Base-by-base conservation (phyloP, 176 grass and related monocot species). In the Triticum dicoccoides region DNA sequence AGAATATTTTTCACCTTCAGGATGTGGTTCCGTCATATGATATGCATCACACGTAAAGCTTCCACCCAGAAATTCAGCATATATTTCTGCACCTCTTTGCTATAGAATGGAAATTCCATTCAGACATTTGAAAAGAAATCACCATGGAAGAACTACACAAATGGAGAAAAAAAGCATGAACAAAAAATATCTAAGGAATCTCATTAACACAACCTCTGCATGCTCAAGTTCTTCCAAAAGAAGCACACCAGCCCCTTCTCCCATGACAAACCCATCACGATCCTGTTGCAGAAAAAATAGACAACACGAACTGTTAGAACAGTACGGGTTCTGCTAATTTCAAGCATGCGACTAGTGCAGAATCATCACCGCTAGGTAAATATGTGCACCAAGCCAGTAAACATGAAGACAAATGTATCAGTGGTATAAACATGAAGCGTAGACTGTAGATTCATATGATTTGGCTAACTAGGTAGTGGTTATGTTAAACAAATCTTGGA, bases 251-350 rank as follows among this genome's bases (percentile, higher is more conserved):
- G 94, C 91, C 63, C 97, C 97, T 93, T 99, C 97, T 86, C 97
- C 97, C 90, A 99, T 99, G 59, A 99, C 94, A 99, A 99, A 99
- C 81, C 97, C 97, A 94, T 99, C 97, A 41, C 97, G 90, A 56
- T 91, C 97, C 97, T 99, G 74, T 87, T 65, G 82, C 45, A 77
- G 1, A 54, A 84, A 61, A 35, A 29, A 75, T 32, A 51, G 1
- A 76, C 20, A 86, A 76, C 17, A 79, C 11, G 64, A 6, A 65
- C 47, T 82, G 49, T 49, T 79, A 78, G 33, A 86, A 4, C n/a
- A 15, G 49, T 58, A 77, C 64, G 49, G 63, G 29, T 63, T 75
- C 14, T 34, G 9, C 11, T 39, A 33, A 71, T 56, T 39, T 25
- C 54, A 86, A 15, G 51, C 18, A 65, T 78, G 59, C 15, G 18